Evolutionary conservation across 768 basidiomycete genomes (phyloP).

Genomic region (Termitomyces sp.): DNA sequence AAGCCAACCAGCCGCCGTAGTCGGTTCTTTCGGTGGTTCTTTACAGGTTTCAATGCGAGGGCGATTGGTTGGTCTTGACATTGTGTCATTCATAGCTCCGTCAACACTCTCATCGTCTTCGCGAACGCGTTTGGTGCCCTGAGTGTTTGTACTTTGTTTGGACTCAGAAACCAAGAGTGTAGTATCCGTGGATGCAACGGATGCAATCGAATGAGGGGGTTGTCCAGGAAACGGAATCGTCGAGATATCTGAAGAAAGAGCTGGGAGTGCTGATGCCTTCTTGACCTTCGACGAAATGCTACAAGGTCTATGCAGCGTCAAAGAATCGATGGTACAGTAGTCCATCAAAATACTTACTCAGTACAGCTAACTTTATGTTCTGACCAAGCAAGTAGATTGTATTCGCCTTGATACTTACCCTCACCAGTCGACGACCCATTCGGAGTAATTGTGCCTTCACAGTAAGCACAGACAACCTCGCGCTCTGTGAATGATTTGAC

Average conservation of each 20-base stretch:
- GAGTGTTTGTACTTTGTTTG: conserved; percentile 16
- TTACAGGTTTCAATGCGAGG: conserved; percentile 45
- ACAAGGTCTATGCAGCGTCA: not conserved
- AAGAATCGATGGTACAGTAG: not conserved
- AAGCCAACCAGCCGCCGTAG: conserved; percentile 56
- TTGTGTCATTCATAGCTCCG: conserved; percentile 22
- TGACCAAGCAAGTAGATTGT: conserved; percentile 58
- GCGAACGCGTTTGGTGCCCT: conserved; percentile 45
- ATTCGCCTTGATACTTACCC: conserved; percentile 58
- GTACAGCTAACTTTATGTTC: conserved; percentile 55
- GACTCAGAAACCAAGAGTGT: conserved; percentile 30
- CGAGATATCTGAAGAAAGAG: conserved; percentile 4
- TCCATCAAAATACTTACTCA: conserved; percentile 7
- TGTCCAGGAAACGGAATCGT: conserved; percentile 15
- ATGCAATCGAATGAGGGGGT: conserved; percentile 27
- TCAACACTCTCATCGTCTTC: conserved; percentile 35
- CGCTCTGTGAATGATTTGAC: conserved; percentile 44
- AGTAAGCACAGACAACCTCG: conserved; percentile 49
- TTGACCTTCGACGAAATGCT: conserved; percentile 4
- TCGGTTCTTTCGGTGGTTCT: conserved; percentile 40
- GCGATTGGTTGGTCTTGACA: conserved; percentile 47
- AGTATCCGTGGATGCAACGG: conserved; percentile 26
- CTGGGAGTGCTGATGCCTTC: conserved; percentile 2
- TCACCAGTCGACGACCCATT: conserved; percentile 31
- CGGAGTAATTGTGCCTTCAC: conserved; percentile 41